phyloP scores from a whole-genome alignment of 2,329 filamentous ascomycete genomes.

The Dactylonectria macrodidyma region DNA sequence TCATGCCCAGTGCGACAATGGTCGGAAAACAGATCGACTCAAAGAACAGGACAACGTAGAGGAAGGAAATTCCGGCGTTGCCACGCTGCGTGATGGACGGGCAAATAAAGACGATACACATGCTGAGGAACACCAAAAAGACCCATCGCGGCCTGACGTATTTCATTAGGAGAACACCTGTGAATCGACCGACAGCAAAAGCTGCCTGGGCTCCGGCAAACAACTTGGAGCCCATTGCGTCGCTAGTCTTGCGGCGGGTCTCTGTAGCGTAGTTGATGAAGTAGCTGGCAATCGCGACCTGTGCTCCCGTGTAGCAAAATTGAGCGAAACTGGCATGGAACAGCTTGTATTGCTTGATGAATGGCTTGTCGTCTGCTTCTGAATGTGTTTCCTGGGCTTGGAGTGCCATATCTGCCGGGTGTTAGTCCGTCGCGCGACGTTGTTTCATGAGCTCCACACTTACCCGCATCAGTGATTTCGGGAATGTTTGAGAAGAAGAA shows the following conservation, averaged over 20 bases:
- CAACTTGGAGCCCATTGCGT: slow-evolving; percentile 72
- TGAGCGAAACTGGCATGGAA: slow-evolving; percentile 84
- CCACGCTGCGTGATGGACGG: slow-evolving; percentile 63
- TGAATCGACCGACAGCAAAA: slow-evolving; percentile 81
- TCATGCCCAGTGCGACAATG: slow-evolving; percentile 83
- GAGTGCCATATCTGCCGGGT: slow-evolving; percentile 71
- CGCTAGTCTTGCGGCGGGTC: slow-evolving; percentile 66
- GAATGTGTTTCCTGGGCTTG: slow-evolving; percentile 70
- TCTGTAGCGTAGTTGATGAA: slow-evolving; percentile 83
- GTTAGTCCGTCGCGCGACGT: slow-evolving; percentile 19
- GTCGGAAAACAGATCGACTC: slow-evolving; percentile 87
- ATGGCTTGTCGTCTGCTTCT: slow-evolving; percentile 71
- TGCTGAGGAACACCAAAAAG: slow-evolving; percentile 75
- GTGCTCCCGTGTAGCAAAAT: slow-evolving; percentile 84
- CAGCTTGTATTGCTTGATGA: slow-evolving; percentile 80
- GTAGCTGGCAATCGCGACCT: slow-evolving; percentile 76
- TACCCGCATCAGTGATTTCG: slow-evolving; percentile 73
- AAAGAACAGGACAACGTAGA: slow-evolving; percentile 82
- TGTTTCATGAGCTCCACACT: slow-evolving; percentile 14
- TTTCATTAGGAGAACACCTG: slow-evolving; percentile 77
- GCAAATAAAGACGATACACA: slow-evolving; percentile 74
- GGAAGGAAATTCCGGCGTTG: slow-evolving; percentile 70
- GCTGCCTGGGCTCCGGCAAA: slow-evolving; percentile 82
- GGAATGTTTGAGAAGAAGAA: slow-evolving; percentile 79
- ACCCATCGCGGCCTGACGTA: slow-evolving; percentile 76